These are phyloP conservation scores for Arachis stenosperma DNA, from an alignment of 306 rosid species.

Conservation along the genomic window DNA sequence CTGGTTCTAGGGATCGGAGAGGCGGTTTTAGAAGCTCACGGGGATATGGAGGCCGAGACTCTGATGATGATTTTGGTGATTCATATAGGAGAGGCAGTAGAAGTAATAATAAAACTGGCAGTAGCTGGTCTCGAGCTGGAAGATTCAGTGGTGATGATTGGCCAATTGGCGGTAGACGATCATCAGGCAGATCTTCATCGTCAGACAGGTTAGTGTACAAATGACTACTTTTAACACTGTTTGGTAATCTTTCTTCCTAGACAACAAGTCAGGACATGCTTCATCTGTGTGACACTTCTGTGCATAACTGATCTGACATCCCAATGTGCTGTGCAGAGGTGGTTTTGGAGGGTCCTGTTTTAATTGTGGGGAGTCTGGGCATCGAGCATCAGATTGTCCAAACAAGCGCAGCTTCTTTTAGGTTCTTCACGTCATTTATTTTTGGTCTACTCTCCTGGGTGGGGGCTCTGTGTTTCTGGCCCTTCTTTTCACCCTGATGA, in stretches of 20 bases:
- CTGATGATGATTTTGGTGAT: conserved; percentile 43
- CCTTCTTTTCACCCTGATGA: conserved; percentile 22
- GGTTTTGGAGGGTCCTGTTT: conserved; percentile 88
- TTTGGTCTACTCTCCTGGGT: conserved; percentile 22
- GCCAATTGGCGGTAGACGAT: conserved; percentile 77
- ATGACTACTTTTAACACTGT: conserved; percentile 5
- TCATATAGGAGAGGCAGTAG: conserved; percentile 53
- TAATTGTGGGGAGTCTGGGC: conserved; percentile 87
- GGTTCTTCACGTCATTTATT: conserved; percentile 30
- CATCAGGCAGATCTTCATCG: conserved; percentile 78
- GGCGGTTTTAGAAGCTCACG: conserved; percentile 65
- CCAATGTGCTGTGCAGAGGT: conserved; percentile 56
- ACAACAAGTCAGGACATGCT: neutral
- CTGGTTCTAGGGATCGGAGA: conserved; percentile 58
- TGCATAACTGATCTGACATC: conserved; percentile 34
- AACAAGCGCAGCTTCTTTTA: conserved; percentile 49
- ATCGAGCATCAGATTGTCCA: conserved; percentile 93
- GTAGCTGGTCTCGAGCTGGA: conserved; percentile 60
- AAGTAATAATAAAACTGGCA: conserved; percentile 54
- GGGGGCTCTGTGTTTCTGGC: conserved; percentile 24
- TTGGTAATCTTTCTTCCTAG: conserved; percentile 18
- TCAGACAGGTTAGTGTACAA: conserved; percentile 58
- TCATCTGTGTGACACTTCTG: neutral
- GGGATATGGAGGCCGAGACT: conserved; percentile 57
- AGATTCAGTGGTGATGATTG: conserved; percentile 73